Conservation (phyloP, 164 flowering plant species). For the Liquidambar formosana region DNA sequence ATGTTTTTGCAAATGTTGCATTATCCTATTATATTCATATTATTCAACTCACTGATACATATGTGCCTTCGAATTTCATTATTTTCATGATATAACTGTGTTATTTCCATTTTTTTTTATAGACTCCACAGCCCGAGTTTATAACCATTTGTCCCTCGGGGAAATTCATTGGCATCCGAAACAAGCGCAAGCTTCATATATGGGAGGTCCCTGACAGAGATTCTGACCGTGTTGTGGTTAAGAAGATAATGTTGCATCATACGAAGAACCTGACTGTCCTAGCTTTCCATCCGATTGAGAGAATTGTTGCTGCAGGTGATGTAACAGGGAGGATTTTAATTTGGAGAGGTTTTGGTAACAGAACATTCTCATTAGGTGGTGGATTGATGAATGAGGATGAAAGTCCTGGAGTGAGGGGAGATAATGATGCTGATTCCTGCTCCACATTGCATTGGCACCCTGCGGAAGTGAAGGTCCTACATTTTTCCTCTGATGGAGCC, state of each 20-base stretch:
- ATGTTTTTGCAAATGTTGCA: background rate
- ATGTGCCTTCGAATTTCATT: background rate
- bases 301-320: slow-evolving; percentile 91
- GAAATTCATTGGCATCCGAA: slow-evolving; percentile 62
- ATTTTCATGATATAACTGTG: background rate
- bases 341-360: slow-evolving; percentile 84
- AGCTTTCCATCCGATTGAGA: slow-evolving; percentile 88
- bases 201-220: slow-evolving; percentile 67
- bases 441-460: slow-evolving; percentile 99
- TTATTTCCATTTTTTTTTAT: slow-evolving; percentile 15
- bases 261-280: slow-evolving; percentile 63
- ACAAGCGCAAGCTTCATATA: slow-evolving; percentile 53
- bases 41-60: background rate
- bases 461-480: slow-evolving; percentile 65
- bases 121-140: slow-evolving; percentile 59
- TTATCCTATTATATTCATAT: background rate
- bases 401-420: slow-evolving; percentile 75
- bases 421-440: slow-evolving; percentile 93
- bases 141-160: slow-evolving; percentile 60
- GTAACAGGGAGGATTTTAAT: slow-evolving; percentile 84
- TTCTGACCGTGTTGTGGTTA: slow-evolving; percentile 33
- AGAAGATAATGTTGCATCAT: slow-evolving; percentile 78
- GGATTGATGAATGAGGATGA: slow-evolving; percentile 48
- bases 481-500: slow-evolving; percentile 90
- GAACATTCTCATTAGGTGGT: slow-evolving; percentile 30